Evolutionary conservation across 306 rosid species (phyloP), one percentile per base, ranked within the genome.

Genomic region (Gastrolobium villosum): DNA sequence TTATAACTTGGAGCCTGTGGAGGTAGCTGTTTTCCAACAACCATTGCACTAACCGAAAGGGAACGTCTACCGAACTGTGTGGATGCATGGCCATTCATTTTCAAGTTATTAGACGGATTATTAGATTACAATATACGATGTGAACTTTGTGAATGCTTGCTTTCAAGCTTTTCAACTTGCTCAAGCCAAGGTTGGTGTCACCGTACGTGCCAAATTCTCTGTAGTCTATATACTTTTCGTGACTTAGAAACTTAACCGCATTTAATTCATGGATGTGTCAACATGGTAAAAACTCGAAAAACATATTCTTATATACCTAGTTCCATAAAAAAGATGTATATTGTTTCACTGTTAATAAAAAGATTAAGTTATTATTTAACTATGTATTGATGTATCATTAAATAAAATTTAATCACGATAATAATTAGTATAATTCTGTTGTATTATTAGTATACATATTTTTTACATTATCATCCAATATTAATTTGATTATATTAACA

Each of bases 1-100:
- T 77, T 54, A 60, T 55, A 46, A 72, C 39, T 59, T 48, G 56
- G 55, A 79, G 72, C 32, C 72, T 20, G n/a, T 2, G 60, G n/a
- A 46, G 80, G 74, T 81, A 78, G 81, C 79, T 83, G 82, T 68
- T 83, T 79, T 71, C 83, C 88, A 88, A 83, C 93, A 57, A 81
- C 90, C 88, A 75, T 75, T 70, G 74, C 89, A 76, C 81, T 79
- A 61, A 71, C 43, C 14, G 96, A 90, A 74, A 66, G 63, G 45
- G 89, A 88, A 78, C 28, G 77, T 78, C 83, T 70, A 71, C 80
- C 88, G 79, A 75, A 20, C 63, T 63, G 60, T 66, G 35, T 77
- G 74, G 56, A 65, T 77, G 48, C 81, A 77, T 40, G 15, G n/a
- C 20, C 53, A 61, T 46, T 64, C 49, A 13, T 70, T 70, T 82